Base-by-base conservation (phyloP, 176 grass and related monocot genomes). In the Hyparrhenia diplandra region DNA sequence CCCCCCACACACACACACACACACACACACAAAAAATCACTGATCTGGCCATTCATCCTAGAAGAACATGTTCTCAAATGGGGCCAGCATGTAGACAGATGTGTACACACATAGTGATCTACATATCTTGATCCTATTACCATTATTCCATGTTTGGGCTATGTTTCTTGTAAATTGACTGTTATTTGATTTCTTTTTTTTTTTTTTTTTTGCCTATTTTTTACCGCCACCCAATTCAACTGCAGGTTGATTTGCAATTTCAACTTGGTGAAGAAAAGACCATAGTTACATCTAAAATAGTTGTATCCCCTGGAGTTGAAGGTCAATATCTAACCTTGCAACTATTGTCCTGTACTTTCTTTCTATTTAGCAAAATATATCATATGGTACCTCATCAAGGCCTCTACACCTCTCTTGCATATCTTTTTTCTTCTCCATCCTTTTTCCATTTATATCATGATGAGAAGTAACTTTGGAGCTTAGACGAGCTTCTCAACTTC, bases 191-290 rank as follows among this genome's bases (percentile, higher is more conserved):
- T 84, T 27, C 43, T 71, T 71, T 28, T 27, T 76, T 61, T 21
- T 40, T 51, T 32, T 32, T 85, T 54, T 43, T 81, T 71, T 21
- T 72, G 8, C 37, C 76, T 67, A 55, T 2, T 78, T 32, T 54
- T 68, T 36, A 78, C 69, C 67, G 30, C 4, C 17, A 67, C 16
- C 36, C 55, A 30, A 87, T 81, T 76, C 41, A 81, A 62, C 69
- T 54, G 71, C 82, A 99, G 96, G 87, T 99, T 63, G 85, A 95
- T 79, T 83, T 99, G 60, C 82, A 88, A 85, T 99, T 99, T 86
- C 79, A 90, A 88, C 87, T 99, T 23, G 89, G 93, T 67, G 96
- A 99, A 86, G 90, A 99, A 28, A 95, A 99, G 37, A 99, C 93
- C 66, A 76, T 95, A 78, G 93, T 99, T 41, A 86, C 84, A 74